Percentiles rank a stretch among this genome's conserved stretches.
Evolutionary conservation across 2,329 filamentous ascomycete genomes (phyloP).

Genomic region (Fusarium sp.): DNA sequence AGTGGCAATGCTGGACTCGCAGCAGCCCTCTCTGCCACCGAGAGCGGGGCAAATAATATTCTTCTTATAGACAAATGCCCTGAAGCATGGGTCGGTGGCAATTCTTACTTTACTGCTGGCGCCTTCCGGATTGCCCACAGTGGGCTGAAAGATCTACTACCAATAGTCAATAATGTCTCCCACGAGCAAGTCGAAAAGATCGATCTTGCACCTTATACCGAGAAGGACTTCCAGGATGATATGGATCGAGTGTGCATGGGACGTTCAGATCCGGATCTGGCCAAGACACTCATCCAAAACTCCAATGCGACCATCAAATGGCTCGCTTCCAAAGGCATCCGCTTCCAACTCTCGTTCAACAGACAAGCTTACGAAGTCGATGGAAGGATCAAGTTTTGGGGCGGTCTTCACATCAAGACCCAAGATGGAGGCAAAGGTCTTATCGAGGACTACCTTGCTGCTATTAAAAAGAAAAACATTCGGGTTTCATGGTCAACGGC

Average conservation of each 20-base stretch:
- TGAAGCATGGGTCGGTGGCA: constrained; percentile 16
- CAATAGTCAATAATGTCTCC: constrained; percentile 24
- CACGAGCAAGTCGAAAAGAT: constrained; percentile 7
- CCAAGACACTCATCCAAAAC: constrained; percentile 4
- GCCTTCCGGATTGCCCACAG: constrained; percentile 20
- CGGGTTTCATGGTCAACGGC: constrained; percentile 16
- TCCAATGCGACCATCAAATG: constrained; percentile 21
- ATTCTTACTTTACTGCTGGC: constrained; percentile 22
- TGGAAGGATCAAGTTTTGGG: constrained; percentile 21
- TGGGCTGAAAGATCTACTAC: background rate
- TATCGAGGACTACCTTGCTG: constrained; percentile 18
- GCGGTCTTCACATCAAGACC: constrained; percentile 16
- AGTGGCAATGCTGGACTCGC: constrained; percentile 28
- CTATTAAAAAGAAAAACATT: background rate
- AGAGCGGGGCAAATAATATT: constrained; percentile 3
- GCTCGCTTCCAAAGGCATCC: constrained; percentile 18
- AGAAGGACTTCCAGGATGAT: constrained; percentile 9
- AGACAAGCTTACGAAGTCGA: constrained; percentile 19
- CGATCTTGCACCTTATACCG: constrained; percentile 15
- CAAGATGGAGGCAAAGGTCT: constrained; percentile 22
- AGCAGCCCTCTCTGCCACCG: constrained; percentile 15
- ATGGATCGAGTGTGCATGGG: constrained; percentile 26
- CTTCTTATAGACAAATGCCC: constrained; percentile 15
- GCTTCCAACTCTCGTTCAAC: constrained; percentile 23
- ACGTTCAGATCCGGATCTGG: constrained; percentile 16